A percentile compares a stretch with the other conserved stretches of the same genome.
These are phyloP conservation scores for Ogataea hybrid DNA, from an alignment of 1,139 yeast genomes.

Conservation along the genomic window DNA sequence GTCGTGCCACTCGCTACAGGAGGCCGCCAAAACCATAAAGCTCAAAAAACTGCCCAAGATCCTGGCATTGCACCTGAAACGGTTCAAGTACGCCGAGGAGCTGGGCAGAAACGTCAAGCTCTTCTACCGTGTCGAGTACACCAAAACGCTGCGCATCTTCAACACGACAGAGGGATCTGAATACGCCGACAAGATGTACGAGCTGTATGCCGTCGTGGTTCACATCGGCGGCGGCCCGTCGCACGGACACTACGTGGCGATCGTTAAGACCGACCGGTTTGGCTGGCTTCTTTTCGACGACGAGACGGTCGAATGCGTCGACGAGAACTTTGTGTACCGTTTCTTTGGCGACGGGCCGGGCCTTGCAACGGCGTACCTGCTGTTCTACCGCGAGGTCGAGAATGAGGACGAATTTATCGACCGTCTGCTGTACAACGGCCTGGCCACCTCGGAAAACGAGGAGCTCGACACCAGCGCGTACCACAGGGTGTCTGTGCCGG, in stretches of 20 bases:
- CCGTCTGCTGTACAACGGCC: conserved; percentile 29
- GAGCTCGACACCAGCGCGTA: conserved; percentile 12
- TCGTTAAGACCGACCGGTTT: conserved; percentile 75
- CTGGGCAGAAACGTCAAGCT: conserved; percentile 81
- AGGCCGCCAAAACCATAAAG: conserved; percentile 91
- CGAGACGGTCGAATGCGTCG: conserved; percentile 88
- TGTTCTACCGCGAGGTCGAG: conserved; percentile 61
- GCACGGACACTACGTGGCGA: conserved; percentile 92
- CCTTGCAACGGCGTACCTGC: conserved; percentile 85
- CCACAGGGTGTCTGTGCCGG: conserved; percentile 1
- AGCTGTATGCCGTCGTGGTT: conserved; percentile 80
- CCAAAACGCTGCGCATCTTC: conserved; percentile 67
- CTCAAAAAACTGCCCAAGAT: conserved; percentile 75
- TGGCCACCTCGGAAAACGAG: conserved; percentile 22
- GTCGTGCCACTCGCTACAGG: conserved; percentile 85
- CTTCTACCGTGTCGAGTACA: conserved; percentile 82
- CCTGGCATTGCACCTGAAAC: conserved; percentile 77
- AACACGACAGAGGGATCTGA: conserved; percentile 62
- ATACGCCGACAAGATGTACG: conserved; percentile 58
- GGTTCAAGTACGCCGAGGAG: conserved; percentile 88
- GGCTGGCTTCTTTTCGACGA: conserved; percentile 96
- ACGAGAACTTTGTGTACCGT: conserved; percentile 76
- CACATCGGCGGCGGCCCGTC: conserved; percentile 98
- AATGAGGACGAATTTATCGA: conserved; percentile 29
- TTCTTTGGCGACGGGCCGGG: conserved; percentile 91